Conservation (phyloP, 768 basidiomycete genomes). For the Piloderma croceum region DNA sequence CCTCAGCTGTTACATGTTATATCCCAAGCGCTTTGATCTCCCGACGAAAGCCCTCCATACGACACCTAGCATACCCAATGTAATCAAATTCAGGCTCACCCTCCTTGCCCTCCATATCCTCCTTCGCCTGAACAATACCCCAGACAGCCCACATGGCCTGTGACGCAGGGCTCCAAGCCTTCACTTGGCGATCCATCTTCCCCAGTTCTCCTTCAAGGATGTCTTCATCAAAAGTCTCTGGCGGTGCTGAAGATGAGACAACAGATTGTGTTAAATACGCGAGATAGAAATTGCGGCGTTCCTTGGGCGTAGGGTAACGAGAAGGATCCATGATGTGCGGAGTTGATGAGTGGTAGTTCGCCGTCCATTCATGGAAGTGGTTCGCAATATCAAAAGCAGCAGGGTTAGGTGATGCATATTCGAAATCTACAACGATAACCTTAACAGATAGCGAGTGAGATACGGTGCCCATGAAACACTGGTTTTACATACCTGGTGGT, state of each 20-base stretch:
- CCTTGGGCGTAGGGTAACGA: slow-evolving; percentile 63
- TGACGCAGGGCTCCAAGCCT: slow-evolving; percentile 83
- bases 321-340: slow-evolving; percentile 62
- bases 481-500: slow-evolving; percentile 55
- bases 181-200: slow-evolving; percentile 72
- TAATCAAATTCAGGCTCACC: slow-evolving; percentile 84
- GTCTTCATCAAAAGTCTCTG: slow-evolving; percentile 15
- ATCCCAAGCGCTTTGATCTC: slow-evolving; percentile 46
- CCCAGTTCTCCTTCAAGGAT: slow-evolving; percentile 42
- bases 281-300: slow-evolving; percentile 79
- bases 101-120: slow-evolving; percentile 55
- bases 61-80: slow-evolving; percentile 68
- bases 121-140: slow-evolving; percentile 88
- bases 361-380: slow-evolving; percentile 96
- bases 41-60: slow-evolving; percentile 58
- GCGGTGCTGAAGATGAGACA: slow-evolving; percentile 17
- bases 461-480: slow-evolving; percentile 5
- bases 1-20: slow-evolving; percentile 1
- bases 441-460: slow-evolving; percentile 28
- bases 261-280: slow-evolving; percentile 66
- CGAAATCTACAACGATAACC: slow-evolving; percentile 97
- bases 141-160: slow-evolving; percentile 94
- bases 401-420: slow-evolving; percentile 91
- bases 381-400: slow-evolving; percentile 95
- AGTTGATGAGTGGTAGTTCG: slow-evolving; percentile 70